Base-by-base conservation (phyloP, 225 moss, liverwort and hornwort genomes). In the Marchantia paleacea region DNA sequence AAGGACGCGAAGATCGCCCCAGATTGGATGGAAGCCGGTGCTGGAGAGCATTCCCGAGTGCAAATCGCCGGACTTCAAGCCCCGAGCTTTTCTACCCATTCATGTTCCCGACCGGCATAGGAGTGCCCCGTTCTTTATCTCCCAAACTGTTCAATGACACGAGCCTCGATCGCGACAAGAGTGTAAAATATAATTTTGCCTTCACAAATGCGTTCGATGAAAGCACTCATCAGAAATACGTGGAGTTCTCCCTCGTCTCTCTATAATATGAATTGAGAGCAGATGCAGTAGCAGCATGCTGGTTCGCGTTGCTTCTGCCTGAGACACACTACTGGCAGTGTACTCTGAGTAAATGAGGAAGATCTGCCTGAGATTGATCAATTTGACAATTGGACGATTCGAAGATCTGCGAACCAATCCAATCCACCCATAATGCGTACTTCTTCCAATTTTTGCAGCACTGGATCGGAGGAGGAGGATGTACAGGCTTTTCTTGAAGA, bases 1-100 rank as follows among this genome's bases (percentile, higher is more conserved):
- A 22, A 63, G 69, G 14, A 69, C 16, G 18, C 30, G 69, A 69
- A 69, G 31, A 69, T 30, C 47, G 3, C 39, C 11, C 5, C 31
- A 47, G 16, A 69, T 24, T 69, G 69, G 39, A 31, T 69, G 69
- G 69, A 69, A 69, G 47, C 69, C 69, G 47, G 19, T 30, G 12
- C 69, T 69, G 18, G 69, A 39, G 7, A 69, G 69, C 69, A 69
- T 69, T 69, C 69, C 69, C 15, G 69, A 69, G 39, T 31, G 39
- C 16, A 30, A 31, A 47, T 15, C 69, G 39, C 31, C 39, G 69
- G 47, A 18, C 7, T 69, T 69, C 39, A 30, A 39, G 39, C 39
- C 69, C 7, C 69, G 69, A 15, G 47, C 16, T 14, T 69, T 69
- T 47, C 18, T 31, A 69, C 69, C 69, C n/a, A n/a, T n/a, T n/a